Evolutionary conservation across 441 rosid genomes (phyloP), one percentile per base, ranked within the genome.

Genomic region (Croton laevigatus): DNA sequence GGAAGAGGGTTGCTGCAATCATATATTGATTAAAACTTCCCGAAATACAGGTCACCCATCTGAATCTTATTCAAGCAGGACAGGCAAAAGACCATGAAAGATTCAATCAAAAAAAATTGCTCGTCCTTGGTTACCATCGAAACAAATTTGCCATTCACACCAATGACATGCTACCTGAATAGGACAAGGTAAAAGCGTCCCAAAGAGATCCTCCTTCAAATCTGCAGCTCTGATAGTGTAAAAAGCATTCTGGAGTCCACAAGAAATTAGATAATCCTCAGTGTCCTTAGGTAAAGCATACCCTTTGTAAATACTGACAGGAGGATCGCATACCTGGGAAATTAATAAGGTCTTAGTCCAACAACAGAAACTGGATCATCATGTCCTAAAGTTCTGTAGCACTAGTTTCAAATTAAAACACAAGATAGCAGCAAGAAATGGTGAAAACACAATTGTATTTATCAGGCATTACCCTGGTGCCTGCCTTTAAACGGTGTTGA

Each of bases 301-400:
- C 71, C 98, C 98, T 69, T 92, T 92, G 69, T 80, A 90, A 32
- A 94, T 81, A 80, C 97, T 92, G 59, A 85, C 91, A 40, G 98
- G 97, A 76, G 91, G 94, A 73, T 94, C 91, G 66, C 85, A 82
- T 62, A 94, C 75, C 97, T 91, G 70, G 10, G 42, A 62, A 45
- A 60, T 34, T 53, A 76, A 52, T 37, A 62, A 57, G 44, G 20
- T 17, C 23, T 27, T 52, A 20, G 62, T 42, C 40, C 53, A 17
- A 57, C 52, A 65, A 48, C 7, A 54, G 20, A 5, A 49, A 38
- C 37, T 53, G 12, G 7, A 20, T 45, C 32, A 32, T 13, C 32
- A 52, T 63, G 27, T 14, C 2, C 13, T 65, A 17, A 36, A 36
- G 22, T 61, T 51, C 62, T 51, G 20, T 37, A 34, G 36, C 16